phyloP scores from a whole-genome alignment of 148 eudicot genomes.

The Mesembryanthemum crystallinum region DNA sequence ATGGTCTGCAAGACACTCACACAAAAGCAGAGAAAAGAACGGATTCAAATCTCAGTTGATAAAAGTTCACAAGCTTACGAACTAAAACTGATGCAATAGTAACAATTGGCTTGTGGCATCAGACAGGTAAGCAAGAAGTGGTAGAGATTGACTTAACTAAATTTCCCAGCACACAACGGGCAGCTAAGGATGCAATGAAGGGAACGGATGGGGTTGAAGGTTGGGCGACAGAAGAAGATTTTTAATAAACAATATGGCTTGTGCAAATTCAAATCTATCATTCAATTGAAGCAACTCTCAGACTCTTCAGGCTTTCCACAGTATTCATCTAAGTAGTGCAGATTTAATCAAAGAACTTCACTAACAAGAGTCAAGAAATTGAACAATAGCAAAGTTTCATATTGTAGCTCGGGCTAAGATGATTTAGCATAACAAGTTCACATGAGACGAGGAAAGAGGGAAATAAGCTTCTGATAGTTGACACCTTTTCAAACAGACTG shows the following conservation, averaged over 20 bases:
- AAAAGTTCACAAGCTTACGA: not conserved
- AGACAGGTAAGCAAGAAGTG: not conserved
- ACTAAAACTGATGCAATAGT: too few species aligned
- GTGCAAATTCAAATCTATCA: too few species aligned
- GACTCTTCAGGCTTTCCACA: not conserved
- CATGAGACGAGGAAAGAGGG: constrained; percentile 6
- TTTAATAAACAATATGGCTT: too few species aligned
- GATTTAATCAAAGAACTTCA: too few species aligned
- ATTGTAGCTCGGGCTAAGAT: not conserved
- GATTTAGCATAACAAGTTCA: not conserved
- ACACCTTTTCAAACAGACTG: constrained; percentile 82
- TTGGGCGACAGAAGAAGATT: not conserved
- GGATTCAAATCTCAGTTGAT: not conserved
- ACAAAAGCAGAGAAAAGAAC: not conserved
- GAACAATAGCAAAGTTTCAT: not conserved
- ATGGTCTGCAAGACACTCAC: not conserved
- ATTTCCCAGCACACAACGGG: not conserved
- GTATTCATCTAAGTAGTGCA: constrained; percentile 5
- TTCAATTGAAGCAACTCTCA: not conserved
- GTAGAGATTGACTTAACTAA: not conserved
- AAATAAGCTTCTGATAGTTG: not conserved
- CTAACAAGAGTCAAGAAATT: not conserved
- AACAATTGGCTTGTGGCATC: not conserved
- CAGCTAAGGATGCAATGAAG: not conserved
- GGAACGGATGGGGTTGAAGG: not conserved